Evolutionary conservation across 2,329 filamentous ascomycete species (phyloP).

Genomic region (Monosporascus sp.): DNA sequence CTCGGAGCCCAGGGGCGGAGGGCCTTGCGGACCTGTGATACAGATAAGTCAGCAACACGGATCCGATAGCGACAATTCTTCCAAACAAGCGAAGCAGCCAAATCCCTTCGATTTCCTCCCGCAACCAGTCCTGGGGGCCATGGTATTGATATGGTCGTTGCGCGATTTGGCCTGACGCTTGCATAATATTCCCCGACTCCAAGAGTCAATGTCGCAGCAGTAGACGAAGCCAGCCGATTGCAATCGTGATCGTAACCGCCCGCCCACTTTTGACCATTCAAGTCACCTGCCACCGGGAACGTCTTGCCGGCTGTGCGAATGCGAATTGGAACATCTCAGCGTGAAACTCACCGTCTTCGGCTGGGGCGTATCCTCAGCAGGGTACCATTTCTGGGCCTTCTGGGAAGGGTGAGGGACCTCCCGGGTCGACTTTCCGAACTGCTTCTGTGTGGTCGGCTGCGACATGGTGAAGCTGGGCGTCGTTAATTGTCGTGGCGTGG

Average conservation of each 20-base stretch:
- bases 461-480: slow-evolving; percentile 62
- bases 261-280: too few species aligned
- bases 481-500: slow-evolving; percentile 19
- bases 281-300: too few species aligned
- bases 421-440: slow-evolving; percentile 95
- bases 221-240: too few species aligned
- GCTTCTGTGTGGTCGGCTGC: slow-evolving; percentile 70
- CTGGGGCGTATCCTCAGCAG: slow-evolving; percentile 83
- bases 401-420: slow-evolving; percentile 79
- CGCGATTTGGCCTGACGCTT: background rate
- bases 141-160: background rate
- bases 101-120: background rate
- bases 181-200: too few species aligned
- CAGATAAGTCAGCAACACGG: slow-evolving; percentile 21
- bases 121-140: background rate
- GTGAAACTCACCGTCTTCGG: slow-evolving; percentile 82
- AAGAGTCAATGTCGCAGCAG: too few species aligned
- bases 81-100: background rate
- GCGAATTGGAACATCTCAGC: too few species aligned
- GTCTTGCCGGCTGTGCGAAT: too few species aligned
- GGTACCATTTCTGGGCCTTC: slow-evolving; percentile 99
- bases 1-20: slow-evolving; percentile 83
- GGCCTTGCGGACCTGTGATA: slow-evolving; percentile 82
- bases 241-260: too few species aligned
- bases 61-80: background rate